Evolutionary conservation across 768 basidiomycete genomes (phyloP), one percentile per base, ranked within the genome.

Genomic region (Suillus cothurnatus): DNA sequence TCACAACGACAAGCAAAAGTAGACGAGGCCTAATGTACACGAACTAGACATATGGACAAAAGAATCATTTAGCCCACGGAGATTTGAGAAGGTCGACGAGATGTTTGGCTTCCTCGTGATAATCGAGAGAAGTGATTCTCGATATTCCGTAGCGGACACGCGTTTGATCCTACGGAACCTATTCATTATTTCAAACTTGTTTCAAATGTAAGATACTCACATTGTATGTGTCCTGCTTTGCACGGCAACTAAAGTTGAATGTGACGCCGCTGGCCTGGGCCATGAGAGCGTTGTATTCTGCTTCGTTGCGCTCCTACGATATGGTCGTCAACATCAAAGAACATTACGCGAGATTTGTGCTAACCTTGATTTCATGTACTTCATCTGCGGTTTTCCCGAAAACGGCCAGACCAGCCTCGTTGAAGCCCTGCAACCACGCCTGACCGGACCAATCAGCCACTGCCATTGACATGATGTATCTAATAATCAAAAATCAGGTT

Each of bases 361-460:
- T 45, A 59, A 92, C 93, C 82, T 85, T 92, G 67, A 95, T 81
- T n/a, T 81, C 83, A 63, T 89, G 76, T 50, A 99, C 74, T 17
- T 95, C 89, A 70, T 95, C 86, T 14, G 94, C 97, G 38, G 85
- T 78, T 79, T 87, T 89, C 32, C 87, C 91, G 67, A 98, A 89
- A 19, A 99, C 77, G 5, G 81, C 79, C 61, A 87, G 76, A 6
- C 95, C 97, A 39, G 91, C 87, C 7, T 99, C 97, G 74, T 99
- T 97, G 83, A 99, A 99, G 4, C 92, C 94, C 67, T 93, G 93
- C 53, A 98, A 80, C 97, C 97, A 99, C 21, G 88, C 85, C 76
- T 96, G 93, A 26, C 88, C 89, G 21, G 94, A 92, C 79, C 89
- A 86, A 76, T 99, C 97, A n/a, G 93, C 86, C 3, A 94, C 89